Conservation (phyloP, 768 basidiomycete species). For the Leccinellum albellum region DNA sequence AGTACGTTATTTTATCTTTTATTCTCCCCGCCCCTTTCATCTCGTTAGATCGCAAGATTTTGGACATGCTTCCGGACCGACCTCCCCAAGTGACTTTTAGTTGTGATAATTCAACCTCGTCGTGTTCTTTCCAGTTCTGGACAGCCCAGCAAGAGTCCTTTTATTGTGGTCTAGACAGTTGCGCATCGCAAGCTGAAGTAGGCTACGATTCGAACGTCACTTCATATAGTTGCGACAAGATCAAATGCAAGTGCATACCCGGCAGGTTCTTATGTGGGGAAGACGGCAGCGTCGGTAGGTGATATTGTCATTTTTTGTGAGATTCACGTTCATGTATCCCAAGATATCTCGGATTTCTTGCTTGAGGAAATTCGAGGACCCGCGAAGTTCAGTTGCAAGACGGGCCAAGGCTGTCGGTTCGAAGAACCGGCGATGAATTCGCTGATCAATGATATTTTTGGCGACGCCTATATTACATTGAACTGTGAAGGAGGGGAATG, state of each 20-base stretch:
- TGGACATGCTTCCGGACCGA: conserved; percentile 85
- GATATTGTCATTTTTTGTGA: neutral
- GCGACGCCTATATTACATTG: conserved; percentile 85
- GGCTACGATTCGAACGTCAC: conserved; percentile 71
- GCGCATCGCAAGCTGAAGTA: conserved; percentile 43
- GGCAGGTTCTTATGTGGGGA: conserved; percentile 94
- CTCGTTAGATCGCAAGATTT: conserved; percentile 80
- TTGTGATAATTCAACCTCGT: conserved; percentile 59
- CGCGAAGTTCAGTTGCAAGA: conserved; percentile 74
- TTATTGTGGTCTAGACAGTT: conserved; percentile 83
- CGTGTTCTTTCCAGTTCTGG: conserved; percentile 98
- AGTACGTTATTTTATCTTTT: conserved; percentile 50
- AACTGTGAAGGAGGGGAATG: conserved; percentile 90
- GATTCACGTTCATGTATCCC: neutral
- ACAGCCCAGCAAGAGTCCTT: conserved; percentile 92
- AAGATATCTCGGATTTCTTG: conserved; percentile 91
- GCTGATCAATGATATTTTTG: conserved; percentile 91
- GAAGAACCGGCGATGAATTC: conserved; percentile 97
- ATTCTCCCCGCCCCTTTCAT: neutral
- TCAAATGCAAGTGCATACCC: conserved; percentile 91
- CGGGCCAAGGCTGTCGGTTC: conserved; percentile 76
- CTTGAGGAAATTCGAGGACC: conserved; percentile 88
- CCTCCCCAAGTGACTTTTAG: conserved; percentile 97
- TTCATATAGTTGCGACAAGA: conserved; percentile 73
- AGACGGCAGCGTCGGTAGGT: conserved; percentile 85